phyloP scores from a whole-genome alignment of 495 filamentous ascomycete species.

The Bathelium albidoporum region DNA sequence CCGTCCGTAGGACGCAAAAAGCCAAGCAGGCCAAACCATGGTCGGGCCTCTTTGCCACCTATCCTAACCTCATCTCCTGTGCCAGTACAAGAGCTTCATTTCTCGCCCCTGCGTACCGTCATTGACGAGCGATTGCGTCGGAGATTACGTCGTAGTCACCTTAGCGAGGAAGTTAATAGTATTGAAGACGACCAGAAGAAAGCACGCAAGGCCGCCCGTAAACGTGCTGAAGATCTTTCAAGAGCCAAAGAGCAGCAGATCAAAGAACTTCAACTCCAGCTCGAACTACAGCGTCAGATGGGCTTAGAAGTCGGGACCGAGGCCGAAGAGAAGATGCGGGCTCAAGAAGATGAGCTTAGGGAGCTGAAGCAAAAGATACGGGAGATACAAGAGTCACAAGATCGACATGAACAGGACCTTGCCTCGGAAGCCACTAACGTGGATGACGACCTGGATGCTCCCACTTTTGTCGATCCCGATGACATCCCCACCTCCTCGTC shows the following conservation, averaged over 20 bases:
- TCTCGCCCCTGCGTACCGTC: conserved; percentile 58
- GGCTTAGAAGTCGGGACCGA: conserved; percentile 21
- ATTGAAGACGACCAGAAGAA: conserved; percentile 33
- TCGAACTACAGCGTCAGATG: conserved; percentile 23
- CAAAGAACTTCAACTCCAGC: conserved; percentile 19
- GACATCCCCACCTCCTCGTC: conserved; percentile 17
- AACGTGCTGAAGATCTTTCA: background rate
- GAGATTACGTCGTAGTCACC: conserved; percentile 55
- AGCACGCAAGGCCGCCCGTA: background rate
- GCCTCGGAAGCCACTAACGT: conserved; percentile 8
- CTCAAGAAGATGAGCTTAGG: conserved; percentile 8
- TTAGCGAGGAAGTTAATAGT: conserved; percentile 65
- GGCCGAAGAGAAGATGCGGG: conserved; percentile 8
- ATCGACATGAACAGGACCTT: conserved; percentile 6
- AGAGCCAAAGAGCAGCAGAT: conserved; percentile 21
- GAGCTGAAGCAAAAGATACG: conserved; percentile 20
- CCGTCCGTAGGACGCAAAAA: background rate
- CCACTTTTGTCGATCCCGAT: conserved; percentile 20
- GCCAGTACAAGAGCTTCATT: conserved; percentile 41
- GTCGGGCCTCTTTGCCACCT: conserved; percentile 18
- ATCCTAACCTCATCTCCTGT: conserved; percentile 16
- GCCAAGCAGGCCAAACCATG: background rate
- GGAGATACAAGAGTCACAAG: conserved; percentile 15
- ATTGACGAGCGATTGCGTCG: conserved; percentile 63
- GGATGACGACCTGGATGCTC: conserved; percentile 16